Evolutionary conservation across 371 early-diverging fungal species (phyloP), one percentile per base, ranked within the genome.

Genomic region (Circinella minor): DNA sequence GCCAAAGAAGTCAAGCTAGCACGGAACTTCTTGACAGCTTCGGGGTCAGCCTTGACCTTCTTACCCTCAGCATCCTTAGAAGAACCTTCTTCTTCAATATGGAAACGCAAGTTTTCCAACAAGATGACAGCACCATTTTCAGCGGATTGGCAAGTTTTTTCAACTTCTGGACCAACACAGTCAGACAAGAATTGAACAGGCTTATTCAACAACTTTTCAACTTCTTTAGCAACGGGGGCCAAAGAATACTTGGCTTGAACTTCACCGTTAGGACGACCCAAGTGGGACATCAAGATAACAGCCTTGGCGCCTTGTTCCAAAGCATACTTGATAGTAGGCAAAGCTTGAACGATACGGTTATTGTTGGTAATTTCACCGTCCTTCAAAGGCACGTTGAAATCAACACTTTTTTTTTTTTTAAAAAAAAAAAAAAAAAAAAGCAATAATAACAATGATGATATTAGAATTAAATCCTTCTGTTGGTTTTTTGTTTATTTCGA

Each of bases 381-480:
- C 76, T 90, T 88, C 74, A 97, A 91, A 49, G 99, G 99, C 27
- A 99, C 99, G 87, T 99, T 99, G 84, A 98, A 99, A 89, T 99
- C 99, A 67, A 98, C 99, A 68, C 97, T 96, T 74, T 43, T 43
- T 9, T 43, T 5, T 17, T n/a, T n/a, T n/a, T n/a, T n/a, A n/a
- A n/a, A n/a, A n/a, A n/a, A 51, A n/a, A 15, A 4, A n/a, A 13
- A 15, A 51, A 47, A 47, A 3, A 47, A 3, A 1, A 47, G 47
- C 47, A 15, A 38, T 15, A 34, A 6, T 6, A 14, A n/a, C n/a
- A n/a, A n/a, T n/a, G n/a, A 5, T 48, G 27, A 27, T 27, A 27
- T 27, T 27, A 27, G 27, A 27, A 27, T 27, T 6, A 13, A 20
- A n/a, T 37, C 27, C 60, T 48, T 15, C 13, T 9, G 20, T 17